These are phyloP conservation scores for Fabrea salina DNA, from an alignment of 169 alveolate species.

Conservation along the genomic window DNA sequence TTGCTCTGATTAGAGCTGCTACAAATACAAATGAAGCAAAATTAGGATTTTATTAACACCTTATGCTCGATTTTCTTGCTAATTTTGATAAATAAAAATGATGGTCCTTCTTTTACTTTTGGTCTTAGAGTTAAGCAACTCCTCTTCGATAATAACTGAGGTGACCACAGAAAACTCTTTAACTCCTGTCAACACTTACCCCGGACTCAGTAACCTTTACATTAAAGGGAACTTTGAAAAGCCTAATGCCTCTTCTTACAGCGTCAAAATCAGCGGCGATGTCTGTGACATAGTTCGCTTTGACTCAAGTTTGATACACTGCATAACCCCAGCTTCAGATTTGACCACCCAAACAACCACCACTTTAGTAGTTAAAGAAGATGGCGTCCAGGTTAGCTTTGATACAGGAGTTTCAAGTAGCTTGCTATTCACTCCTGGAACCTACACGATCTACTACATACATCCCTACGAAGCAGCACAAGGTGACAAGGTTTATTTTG, in stretches of 20 bases:
- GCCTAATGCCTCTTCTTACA: background rate
- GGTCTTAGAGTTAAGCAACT: too few species aligned
- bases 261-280: background rate
- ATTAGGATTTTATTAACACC: too few species aligned
- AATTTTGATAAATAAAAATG: too few species aligned
- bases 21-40: too few species aligned
- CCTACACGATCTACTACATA: background rate
- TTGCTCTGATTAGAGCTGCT: too few species aligned
- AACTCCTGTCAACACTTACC: too few species aligned
- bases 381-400: background rate
- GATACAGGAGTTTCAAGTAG: background rate
- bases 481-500: conserved; percentile 23
- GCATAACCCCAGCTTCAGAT: background rate
- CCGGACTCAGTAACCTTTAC: too few species aligned
- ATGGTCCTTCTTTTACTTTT: too few species aligned
- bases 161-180: too few species aligned
- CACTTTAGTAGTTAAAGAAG: background rate
- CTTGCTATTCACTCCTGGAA: background rate
- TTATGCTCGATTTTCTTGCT: too few species aligned
- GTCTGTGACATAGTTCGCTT: background rate
- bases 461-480: conserved; percentile 24
- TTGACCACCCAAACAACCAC: background rate
- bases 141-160: too few species aligned
- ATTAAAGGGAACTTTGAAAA: background rate
- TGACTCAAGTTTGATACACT: background rate